A percentile compares a stretch with the other conserved stretches of the same genome.
Conservation (phyloP, 148 eudicot species). For the Heliosperma pusillum region DNA sequence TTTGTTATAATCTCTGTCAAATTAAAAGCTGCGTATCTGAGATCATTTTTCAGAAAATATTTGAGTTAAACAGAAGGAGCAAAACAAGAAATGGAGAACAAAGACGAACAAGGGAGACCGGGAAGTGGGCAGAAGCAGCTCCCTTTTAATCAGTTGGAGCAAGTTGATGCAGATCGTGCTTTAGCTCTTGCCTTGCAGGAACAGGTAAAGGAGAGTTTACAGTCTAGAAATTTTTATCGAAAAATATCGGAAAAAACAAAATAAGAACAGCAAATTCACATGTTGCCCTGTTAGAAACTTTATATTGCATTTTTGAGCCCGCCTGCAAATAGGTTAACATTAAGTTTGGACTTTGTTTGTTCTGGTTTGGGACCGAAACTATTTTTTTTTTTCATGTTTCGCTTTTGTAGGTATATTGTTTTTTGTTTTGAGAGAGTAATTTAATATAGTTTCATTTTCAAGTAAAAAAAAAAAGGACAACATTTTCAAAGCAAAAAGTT, state of each 20-base stretch:
- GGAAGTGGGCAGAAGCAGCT: slow-evolving; percentile 21
- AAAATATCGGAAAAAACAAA: no score
- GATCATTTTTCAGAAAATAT: neutral
- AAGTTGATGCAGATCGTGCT: slow-evolving; percentile 36
- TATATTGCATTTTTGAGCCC: no score
- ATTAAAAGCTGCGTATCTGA: slow-evolving; percentile 16
- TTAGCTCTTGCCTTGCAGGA: slow-evolving; percentile 37
- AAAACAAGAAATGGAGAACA: slow-evolving; percentile 18
- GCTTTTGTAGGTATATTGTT: no score
- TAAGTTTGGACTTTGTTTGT: no score
- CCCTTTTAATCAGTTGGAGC: slow-evolving; percentile 24
- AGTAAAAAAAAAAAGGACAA: neutral
- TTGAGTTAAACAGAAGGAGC: neutral
- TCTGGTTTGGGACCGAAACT: no score
- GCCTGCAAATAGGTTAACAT: no score
- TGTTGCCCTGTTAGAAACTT: no score
- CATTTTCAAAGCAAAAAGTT: neutral
- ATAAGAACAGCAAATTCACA: no score
- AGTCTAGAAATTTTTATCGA: neutral
- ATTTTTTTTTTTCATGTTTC: no score
- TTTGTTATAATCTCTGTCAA: slow-evolving; percentile 2
- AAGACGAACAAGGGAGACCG: slow-evolving; percentile 24
- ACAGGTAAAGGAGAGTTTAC: no score
- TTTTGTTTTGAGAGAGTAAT: neutral
- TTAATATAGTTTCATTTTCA: no score